Evolutionary conservation across 2,329 filamentous ascomycete species (phyloP).

Genomic region (Alternaria alternata): DNA sequence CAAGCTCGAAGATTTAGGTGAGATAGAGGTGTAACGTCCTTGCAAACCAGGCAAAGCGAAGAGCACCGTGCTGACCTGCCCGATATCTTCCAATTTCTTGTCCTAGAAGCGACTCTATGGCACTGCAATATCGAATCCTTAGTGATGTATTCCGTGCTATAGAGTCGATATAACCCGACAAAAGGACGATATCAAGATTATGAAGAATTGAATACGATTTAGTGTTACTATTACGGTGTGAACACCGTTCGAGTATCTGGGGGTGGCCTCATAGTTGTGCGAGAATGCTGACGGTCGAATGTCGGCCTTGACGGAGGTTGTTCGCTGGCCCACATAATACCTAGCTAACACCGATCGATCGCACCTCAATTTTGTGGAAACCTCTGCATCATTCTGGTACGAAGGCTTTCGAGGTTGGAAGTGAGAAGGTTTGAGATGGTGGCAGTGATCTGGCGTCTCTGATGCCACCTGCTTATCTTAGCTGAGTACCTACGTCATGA

Average conservation of each 20-base stretch:
- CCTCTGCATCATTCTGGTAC: too few relatives aligned
- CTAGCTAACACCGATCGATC: too few relatives aligned
- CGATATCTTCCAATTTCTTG: not conserved
- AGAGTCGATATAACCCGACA: not conserved
- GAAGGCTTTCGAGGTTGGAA: too few relatives aligned
- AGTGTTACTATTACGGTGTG: not conserved
- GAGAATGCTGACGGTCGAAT: not conserved
- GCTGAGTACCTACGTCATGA: too few relatives aligned
- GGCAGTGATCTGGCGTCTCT: too few relatives aligned
- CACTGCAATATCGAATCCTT: not conserved
- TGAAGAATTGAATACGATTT: not conserved
- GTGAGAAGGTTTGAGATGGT: too few relatives aligned
- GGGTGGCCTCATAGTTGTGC: not conserved
- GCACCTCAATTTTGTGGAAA: too few relatives aligned
- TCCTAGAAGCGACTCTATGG: not conserved
- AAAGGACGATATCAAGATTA: not conserved
- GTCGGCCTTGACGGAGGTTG: too few relatives aligned
- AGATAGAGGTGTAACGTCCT: not conserved
- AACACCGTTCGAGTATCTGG: not conserved
- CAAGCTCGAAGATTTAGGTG: too few relatives aligned
- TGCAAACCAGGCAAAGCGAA: not conserved
- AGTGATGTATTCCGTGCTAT: not conserved
- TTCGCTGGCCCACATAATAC: too few relatives aligned
- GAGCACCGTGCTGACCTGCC: not conserved
- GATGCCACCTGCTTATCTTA: too few relatives aligned